Evolutionary conservation across 2,329 filamentous ascomycete species (phyloP).

Genomic region (Nigrograna mackinnonii): DNA sequence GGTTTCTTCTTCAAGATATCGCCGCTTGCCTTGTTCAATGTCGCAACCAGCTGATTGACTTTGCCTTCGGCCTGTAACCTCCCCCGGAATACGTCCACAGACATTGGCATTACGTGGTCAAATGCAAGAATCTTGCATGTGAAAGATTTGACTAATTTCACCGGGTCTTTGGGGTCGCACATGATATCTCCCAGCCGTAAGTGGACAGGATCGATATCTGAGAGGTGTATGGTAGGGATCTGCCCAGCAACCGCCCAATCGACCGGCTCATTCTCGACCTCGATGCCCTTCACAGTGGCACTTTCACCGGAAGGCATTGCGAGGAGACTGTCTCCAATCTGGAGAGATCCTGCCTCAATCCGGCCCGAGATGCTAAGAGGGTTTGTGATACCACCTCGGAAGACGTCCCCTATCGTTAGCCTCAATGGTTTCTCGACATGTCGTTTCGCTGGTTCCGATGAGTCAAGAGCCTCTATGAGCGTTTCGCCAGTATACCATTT

Average conservation of each 20-base stretch:
- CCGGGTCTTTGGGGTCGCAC: conserved; percentile 70
- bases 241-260: conserved; percentile 96
- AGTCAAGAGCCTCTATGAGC: conserved; percentile 81
- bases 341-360: conserved; percentile 80
- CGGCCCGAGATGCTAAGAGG: conserved; percentile 85
- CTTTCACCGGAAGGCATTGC: conserved; percentile 81
- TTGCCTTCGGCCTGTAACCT: conserved; percentile 77
- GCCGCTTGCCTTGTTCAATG: conserved; percentile 79
- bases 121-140: conserved; percentile 86
- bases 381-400: conserved; percentile 76
- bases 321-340: conserved; percentile 79
- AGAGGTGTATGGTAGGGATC: conserved; percentile 81
- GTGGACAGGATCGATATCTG: conserved; percentile 82
- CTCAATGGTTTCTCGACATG: conserved; percentile 79
- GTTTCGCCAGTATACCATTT: conserved; percentile 83
- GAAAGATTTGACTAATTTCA: conserved; percentile 73
- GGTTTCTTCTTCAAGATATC: conserved; percentile 80
- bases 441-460: conserved; percentile 72
- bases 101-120: conserved; percentile 85
- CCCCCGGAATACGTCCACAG: conserved; percentile 85
- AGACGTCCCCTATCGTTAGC: conserved; percentile 86
- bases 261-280: conserved; percentile 70
- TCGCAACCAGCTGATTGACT: conserved; percentile 71
- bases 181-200: conserved; percentile 80
- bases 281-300: conserved; percentile 79